Conservation (phyloP, 2,329 filamentous ascomycete species). For the Thielaviopsis ethacetica region DNA sequence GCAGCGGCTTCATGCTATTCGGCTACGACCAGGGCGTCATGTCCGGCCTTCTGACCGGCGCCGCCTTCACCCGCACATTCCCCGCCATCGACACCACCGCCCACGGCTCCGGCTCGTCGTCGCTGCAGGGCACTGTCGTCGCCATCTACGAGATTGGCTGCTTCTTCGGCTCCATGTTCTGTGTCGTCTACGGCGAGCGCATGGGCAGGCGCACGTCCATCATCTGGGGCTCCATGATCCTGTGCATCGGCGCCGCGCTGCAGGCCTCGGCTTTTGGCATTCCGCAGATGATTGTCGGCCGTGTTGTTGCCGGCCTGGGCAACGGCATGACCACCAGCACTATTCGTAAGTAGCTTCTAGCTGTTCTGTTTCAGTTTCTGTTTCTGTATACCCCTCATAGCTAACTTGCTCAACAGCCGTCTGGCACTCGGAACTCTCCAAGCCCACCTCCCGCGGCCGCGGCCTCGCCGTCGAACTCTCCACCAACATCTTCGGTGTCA, state of each 20-base stretch:
- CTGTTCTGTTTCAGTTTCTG: too few species aligned
- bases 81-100: constrained; percentile 25
- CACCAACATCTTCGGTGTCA: constrained; percentile 34
- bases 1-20: constrained; percentile 21
- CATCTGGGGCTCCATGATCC: constrained; percentile 40
- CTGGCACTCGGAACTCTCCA: constrained; percentile 38
- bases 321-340: constrained; percentile 17
- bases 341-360: constrained; percentile 12
- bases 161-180: constrained; percentile 21
- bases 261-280: constrained; percentile 37
- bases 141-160: constrained; percentile 36
- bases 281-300: constrained; percentile 21
- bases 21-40: constrained; percentile 54
- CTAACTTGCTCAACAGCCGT: constrained; percentile 43
- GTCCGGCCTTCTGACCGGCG: constrained; percentile 44
- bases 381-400: too few species aligned
- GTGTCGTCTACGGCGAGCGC: constrained; percentile 35
- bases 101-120: constrained; percentile 24
- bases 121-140: constrained; percentile 42
- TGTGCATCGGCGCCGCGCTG: constrained; percentile 38
- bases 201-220: constrained; percentile 44
- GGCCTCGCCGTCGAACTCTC: constrained; percentile 36
- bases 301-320: constrained; percentile 13
- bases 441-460: constrained; percentile 32
- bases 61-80: constrained; percentile 30